Percentiles rank a stretch among this genome's conserved stretches.
phyloP scores from a whole-genome alignment of 805 yeast genomes.

The Maudiozyma bulderi region DNA sequence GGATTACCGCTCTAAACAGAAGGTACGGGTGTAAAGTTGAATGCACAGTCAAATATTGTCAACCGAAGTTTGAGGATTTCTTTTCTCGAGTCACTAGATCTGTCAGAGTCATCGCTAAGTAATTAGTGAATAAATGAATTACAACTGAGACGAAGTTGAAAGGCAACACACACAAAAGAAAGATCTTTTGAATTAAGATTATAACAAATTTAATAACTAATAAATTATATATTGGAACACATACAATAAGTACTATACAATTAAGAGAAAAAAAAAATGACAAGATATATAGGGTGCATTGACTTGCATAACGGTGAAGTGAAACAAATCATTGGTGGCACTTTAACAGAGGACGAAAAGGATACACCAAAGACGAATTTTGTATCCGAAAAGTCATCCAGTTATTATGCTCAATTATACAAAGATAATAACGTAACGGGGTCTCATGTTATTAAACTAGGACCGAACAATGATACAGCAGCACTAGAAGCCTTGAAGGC shows the following conservation, averaged over 20 bases:
- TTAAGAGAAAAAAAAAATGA: conserved; percentile 40
- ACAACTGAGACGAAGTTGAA: too few species aligned
- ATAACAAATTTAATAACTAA: neutral
- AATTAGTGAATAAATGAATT: too few species aligned
- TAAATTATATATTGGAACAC: neutral
- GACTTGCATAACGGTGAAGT: conserved; percentile 93
- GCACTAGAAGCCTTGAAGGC: conserved; percentile 65
- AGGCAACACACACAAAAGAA: neutral
- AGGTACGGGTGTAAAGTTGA: neutral
- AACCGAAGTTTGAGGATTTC: too few species aligned
- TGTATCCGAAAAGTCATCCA: conserved; percentile 64
- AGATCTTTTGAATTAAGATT: neutral
- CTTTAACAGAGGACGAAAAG: conserved; percentile 51
- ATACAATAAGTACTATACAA: neutral
- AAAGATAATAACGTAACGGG: conserved; percentile 49
- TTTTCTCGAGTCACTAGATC: neutral
- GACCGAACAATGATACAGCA: conserved; percentile 71
- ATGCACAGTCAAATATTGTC: neutral
- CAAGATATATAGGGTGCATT: conserved; percentile 85
- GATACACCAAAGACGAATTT: conserved; percentile 56
- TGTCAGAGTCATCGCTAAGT: neutral
- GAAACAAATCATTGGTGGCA: conserved; percentile 94
- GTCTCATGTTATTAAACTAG: conserved; percentile 90
- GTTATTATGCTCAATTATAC: conserved; percentile 68
- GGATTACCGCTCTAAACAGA: too few species aligned